phyloP scores from a whole-genome alignment of 2,329 filamentous ascomycete genomes.

The Beauveria varroae region DNA sequence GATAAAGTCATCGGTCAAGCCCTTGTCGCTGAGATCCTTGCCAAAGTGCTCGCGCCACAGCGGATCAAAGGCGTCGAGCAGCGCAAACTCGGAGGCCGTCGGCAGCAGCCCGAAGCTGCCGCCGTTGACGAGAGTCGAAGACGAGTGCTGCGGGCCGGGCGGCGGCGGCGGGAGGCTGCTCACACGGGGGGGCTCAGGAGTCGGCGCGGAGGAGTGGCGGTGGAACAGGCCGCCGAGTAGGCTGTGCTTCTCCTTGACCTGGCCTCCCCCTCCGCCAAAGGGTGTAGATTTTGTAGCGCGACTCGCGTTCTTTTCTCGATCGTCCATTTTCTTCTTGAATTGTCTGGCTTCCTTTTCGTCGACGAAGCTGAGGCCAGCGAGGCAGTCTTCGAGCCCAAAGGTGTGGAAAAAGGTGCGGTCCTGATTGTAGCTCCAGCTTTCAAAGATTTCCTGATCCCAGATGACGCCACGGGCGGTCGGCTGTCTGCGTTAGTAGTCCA shows the following conservation, averaged over 20 bases:
- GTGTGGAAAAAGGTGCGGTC: constrained; percentile 97
- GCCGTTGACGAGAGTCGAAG: constrained; percentile 40
- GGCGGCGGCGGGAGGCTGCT: constrained; percentile 29
- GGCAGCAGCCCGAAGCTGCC: constrained; percentile 24
- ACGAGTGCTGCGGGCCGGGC: constrained; percentile 31
- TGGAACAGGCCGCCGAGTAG: constrained; percentile 58
- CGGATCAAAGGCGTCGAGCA: constrained; percentile 57
- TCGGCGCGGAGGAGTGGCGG: constrained; percentile 50
- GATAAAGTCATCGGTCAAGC: constrained; percentile 59
- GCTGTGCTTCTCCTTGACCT: constrained; percentile 31
- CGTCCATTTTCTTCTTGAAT: constrained; percentile 96
- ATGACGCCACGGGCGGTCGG: constrained; percentile 75
- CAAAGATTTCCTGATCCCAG: constrained; percentile 97
- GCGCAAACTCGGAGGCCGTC: constrained; percentile 47
- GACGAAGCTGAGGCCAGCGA: constrained; percentile 83
- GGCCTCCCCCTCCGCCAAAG: constrained; percentile 53
- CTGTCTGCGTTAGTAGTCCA: constrained; percentile 31
- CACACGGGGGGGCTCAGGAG: constrained; percentile 43
- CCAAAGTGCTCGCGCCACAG: constrained; percentile 60
- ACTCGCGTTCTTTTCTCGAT: constrained; percentile 90
- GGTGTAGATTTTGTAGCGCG: constrained; percentile 76
- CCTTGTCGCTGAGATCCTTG: constrained; percentile 54
- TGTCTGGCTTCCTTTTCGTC: constrained; percentile 97
- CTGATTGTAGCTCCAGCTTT: constrained; percentile 90
- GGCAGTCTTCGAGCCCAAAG: constrained; percentile 89